Evolutionary conservation across 768 basidiomycete species (phyloP), one percentile per base, ranked within the genome.

Genomic region (Ephemerocybe angulata): DNA sequence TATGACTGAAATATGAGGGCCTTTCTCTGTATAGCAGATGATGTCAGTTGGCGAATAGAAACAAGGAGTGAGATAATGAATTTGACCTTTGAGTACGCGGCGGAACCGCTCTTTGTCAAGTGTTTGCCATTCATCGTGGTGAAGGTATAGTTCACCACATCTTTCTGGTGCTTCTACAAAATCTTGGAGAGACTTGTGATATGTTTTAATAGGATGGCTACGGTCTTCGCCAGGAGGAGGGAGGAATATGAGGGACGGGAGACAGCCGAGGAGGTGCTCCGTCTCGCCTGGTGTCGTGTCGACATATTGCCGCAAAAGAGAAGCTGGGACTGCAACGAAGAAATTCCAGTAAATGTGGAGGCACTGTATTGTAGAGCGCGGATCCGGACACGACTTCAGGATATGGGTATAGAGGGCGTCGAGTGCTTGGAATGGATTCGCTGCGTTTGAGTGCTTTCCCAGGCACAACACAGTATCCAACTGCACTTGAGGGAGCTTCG

Each of bases 401-500:
- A 56, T 51, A 25, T 50, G 35, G n/a, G 29, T 40, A 40, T 51
- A 56, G 7, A 56, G 37, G 4, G 3, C 24, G 27, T 56, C 55
- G 7, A 56, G 48, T 11, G 15, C 15, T 21, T 12, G 11, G 29
- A 50, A 51, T 15, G 49, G 48, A 24, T 50, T 50, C 15, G 38
- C 15, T 6, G 1, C 19, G 15, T 13, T 4, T 22, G 19, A 15
- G 5, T 30, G 29, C 38, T 15, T 11, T 13, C 25, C 19, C n/a
- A 30, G 15, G 17, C 27, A 12, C n/a, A 44, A 28, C n/a, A 44
- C 28, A 19, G 17, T 2, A 1, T 60, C 49, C 2, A 62, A 41
- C 6, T 53, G 54, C 12, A 53, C 58, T 10, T 33, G 33, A 30
- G 61, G 59, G 31, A 50, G 44, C 6, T 50, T 19, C 12, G 19